phyloP scores from a whole-genome alignment of 306 rosid genomes.

The Mimosa pudica region DNA sequence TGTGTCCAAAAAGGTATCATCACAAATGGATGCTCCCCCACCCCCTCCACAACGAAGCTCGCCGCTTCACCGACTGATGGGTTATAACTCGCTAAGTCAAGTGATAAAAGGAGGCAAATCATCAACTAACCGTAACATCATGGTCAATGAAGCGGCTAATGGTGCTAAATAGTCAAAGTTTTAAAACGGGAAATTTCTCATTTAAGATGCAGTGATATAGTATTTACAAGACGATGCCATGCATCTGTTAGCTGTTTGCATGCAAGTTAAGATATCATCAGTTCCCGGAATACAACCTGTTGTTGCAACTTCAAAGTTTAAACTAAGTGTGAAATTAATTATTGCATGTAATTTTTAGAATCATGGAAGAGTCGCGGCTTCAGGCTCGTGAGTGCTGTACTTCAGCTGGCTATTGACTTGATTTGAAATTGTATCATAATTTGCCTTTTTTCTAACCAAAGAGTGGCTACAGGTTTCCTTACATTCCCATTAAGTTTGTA shows the following conservation, averaged over 20 bases:
- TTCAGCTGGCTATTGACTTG: neutral
- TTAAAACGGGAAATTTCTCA: constrained; percentile 28
- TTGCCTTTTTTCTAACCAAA: neutral
- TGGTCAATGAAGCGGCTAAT: constrained; percentile 24
- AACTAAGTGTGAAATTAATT: neutral
- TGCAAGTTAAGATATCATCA: neutral
- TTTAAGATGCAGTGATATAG: constrained; percentile 11
- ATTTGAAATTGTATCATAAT: neutral
- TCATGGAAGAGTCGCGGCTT: neutral
- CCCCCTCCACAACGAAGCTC: constrained; percentile 42
- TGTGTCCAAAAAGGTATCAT: constrained; percentile 35
- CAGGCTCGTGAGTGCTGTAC: neutral
- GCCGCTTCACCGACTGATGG: constrained; percentile 92
- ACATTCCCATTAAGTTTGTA: neutral
- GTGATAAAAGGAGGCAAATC: constrained; percentile 54
- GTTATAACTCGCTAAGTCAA: constrained; percentile 78
- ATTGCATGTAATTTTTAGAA: neutral
- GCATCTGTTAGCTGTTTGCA: neutral
- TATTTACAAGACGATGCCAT: neutral
- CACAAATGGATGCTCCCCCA: constrained; percentile 45
- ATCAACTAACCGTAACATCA: constrained; percentile 36
- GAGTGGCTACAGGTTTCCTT: neutral
- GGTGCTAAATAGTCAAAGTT: neutral
- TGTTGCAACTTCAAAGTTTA: neutral
- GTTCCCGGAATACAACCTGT: neutral